Evolutionary conservation across 768 basidiomycete genomes (phyloP).

Genomic region (Agrocybe praecox): DNA sequence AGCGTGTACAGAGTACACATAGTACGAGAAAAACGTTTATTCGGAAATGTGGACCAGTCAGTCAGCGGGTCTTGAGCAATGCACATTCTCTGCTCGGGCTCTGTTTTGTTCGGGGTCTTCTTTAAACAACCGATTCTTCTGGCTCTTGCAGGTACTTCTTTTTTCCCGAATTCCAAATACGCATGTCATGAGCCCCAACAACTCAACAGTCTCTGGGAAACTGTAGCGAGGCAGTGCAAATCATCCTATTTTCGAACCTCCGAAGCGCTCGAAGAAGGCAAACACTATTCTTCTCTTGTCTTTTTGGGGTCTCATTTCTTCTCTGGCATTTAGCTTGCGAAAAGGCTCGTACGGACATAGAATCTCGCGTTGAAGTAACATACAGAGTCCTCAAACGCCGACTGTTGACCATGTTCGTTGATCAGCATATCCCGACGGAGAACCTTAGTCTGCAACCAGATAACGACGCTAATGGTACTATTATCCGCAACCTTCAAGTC

Average conservation of each 20-base stretch:
- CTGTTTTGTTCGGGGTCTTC: too few relatives aligned
- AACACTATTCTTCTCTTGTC: background rate
- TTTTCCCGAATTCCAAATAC: background rate
- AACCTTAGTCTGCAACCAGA: background rate
- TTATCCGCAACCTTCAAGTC: too few relatives aligned
- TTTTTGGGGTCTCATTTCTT: background rate
- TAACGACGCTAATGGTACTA: too few relatives aligned
- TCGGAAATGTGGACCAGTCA: background rate
- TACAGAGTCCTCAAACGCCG: too few relatives aligned
- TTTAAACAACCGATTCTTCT: too few relatives aligned
- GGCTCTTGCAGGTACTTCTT: background rate
- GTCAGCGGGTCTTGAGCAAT: background rate
- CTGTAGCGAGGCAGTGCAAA: background rate
- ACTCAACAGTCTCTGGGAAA: background rate
- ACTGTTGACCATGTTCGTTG: too few relatives aligned
- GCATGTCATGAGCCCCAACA: too few relatives aligned
- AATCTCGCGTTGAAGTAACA: too few relatives aligned
- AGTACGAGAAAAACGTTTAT: background rate
- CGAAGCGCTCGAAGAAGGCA: background rate
- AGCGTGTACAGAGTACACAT: too few relatives aligned
- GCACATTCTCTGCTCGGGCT: background rate
- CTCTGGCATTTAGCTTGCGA: background rate
- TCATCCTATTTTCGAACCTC: background rate
- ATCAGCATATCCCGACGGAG: too few relatives aligned
- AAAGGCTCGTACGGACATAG: too few relatives aligned